These are phyloP conservation scores for Fusarium metavorans DNA, from an alignment of 2,329 filamentous ascomycete species.

Conservation along the genomic window DNA sequence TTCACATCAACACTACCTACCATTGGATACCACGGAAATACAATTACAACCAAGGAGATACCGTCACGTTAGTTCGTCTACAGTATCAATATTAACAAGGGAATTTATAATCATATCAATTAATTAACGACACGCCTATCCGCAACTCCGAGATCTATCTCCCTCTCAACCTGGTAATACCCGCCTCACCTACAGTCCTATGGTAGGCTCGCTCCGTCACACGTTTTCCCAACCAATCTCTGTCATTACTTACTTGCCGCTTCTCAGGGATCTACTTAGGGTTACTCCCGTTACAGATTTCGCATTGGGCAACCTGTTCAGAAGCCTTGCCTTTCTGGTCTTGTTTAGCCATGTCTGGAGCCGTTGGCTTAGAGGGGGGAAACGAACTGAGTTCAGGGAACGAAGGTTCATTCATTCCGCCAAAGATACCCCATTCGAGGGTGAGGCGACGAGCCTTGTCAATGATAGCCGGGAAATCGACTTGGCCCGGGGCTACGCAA, in stretches of 20 bases:
- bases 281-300: background rate
- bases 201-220: background rate
- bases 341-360: background rate
- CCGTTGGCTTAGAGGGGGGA: background rate
- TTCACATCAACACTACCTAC: background rate
- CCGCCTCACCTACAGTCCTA: background rate
- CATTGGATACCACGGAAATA: background rate
- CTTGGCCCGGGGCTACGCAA: background rate
- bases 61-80: background rate
- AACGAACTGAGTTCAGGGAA: background rate
- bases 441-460: background rate
- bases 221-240: background rate
- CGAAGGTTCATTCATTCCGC: background rate
- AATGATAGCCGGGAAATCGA: background rate
- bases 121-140: background rate
- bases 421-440: background rate
- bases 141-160: background rate
- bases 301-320: background rate
- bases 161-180: background rate
- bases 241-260: background rate
- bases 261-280: background rate
- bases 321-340: background rate
- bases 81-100: background rate
- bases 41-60: background rate
- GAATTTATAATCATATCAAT: background rate